Evolutionary conservation across 768 basidiomycete genomes (phyloP), one percentile per base, ranked within the genome.

Genomic region (Podaxis sp.): DNA sequence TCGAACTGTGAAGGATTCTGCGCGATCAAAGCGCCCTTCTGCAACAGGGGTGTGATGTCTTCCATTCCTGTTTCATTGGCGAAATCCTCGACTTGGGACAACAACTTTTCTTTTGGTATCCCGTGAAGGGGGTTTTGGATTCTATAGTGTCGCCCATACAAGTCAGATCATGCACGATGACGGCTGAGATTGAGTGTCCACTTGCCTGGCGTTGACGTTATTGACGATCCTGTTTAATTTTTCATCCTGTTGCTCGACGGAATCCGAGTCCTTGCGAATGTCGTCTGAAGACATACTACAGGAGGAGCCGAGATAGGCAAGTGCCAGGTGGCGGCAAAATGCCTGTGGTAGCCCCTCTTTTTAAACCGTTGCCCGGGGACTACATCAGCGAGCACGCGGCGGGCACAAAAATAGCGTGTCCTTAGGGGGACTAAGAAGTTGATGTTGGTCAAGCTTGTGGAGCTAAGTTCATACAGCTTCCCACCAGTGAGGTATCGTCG

Each of bases 11-110:
- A 67, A 0, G 89, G 85, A 63, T 85, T 81, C 69, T 90, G 89
- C 0, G 89, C 89, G 28, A 91, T 66, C n/a, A 90, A 76, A 1
- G 90, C 90, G 24, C 87, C 89, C 74, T 89, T 90, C 67, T 80
- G 76, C 60, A 92, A 78, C 19, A 78, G 65, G 3, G 65, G 11
- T 1, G 76, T 66, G 7, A 80, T 74, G 62, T 84, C 78, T 9
- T 74, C 75, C 70, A 80, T 70, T 38, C 73, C 77, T 52, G 75
- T 68, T 65, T 79, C 79, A 59, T 75, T 76, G 0, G 87, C 85
- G 68, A 92, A 93, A 5, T 75, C 71, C 52, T 85, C 81, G 36
- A 86, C 88, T 58, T 88, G 82, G 0, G 77, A 71, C 66, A 87
- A 75, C 48, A 93, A 82, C 63, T 82, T 77, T 11, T 85, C 84